phyloP scores from a whole-genome alignment of 148 eudicot genomes.

The Simmondsia chinensis region DNA sequence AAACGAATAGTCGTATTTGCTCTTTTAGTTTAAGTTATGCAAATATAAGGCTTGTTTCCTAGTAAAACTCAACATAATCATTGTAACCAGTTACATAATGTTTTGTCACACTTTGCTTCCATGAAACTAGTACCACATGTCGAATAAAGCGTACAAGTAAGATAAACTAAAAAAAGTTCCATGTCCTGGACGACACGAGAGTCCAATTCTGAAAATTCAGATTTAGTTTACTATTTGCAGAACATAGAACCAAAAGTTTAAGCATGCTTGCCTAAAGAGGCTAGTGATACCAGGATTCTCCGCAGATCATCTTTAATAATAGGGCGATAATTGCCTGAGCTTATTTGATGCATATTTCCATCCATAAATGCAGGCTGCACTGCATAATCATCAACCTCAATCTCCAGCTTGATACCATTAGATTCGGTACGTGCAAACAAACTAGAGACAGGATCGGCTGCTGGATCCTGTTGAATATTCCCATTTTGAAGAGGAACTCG shows the following conservation, averaged over 20 bases:
- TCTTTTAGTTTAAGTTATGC: no score
- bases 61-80: no score
- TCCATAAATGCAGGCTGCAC: constrained; percentile 15
- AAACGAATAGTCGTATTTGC: no score
- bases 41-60: no score
- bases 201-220: neutral
- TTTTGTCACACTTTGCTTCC: no score
- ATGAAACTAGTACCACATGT: no score
- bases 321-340: constrained; percentile 15
- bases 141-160: no score
- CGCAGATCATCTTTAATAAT: constrained; percentile 42
- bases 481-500: constrained; percentile 37
- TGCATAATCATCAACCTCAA: constrained; percentile 17
- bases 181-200: no score
- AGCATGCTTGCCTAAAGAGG: neutral
- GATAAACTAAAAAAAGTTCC: no score
- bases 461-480: constrained; percentile 19
- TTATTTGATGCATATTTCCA: constrained; percentile 20
- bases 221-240: neutral
- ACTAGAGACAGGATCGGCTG: constrained; percentile 15
- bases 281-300: constrained; percentile 54
- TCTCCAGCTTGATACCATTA: constrained; percentile 23
- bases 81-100: no score
- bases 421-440: constrained; percentile 22
- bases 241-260: neutral